Evolutionary conservation across 2,329 filamentous ascomycete genomes (phyloP), one percentile per base, ranked within the genome.

Genomic region (Aspergillus bombycis): DNA sequence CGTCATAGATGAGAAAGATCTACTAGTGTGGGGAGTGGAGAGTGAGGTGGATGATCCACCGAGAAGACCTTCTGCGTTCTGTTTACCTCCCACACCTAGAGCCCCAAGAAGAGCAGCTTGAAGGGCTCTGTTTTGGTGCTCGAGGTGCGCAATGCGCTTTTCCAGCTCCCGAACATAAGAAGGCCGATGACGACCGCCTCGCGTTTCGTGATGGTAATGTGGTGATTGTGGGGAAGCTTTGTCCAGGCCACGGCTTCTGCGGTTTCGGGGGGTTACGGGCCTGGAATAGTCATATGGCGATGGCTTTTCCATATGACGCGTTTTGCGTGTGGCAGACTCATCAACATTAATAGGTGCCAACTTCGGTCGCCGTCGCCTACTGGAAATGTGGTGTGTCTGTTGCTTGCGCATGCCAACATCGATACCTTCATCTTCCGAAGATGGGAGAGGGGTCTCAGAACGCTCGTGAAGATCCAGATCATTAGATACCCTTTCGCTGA

Each of bases 121-220:
- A 12, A 81, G 75, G 58, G 80, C 73, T 60, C 76, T 76, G 67
- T 81, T 81, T 57, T 81, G 79, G 16, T 76, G 77, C 62, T 80
- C 78, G 9, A 81, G 74, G 26, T 76, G 72, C 10, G 75, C 72
- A 41, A 80, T 72, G 19, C 78, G 77, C 19, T 74, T 73, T 62
- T 80, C 77, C 8, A 80, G 73, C n/a, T 71, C 67, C 14, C 71
- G 58, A 3, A 65, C 32, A 21, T 71, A 67, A 21, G 63, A 60
- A 10, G 64, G 53, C 21, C 62, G 57, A n/a, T 60, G 64, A 21
- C 67, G 68, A 26, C 65, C 66, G 36, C 60, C 61, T 14, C 64
- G 70, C 10, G 68, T 65, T 1, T 73, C 67, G 28, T 67, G 62
- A 21, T 67, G 69, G 57, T 68, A 64, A 41, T 67, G 65, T 30